These are phyloP conservation scores for Talaromyces nanjingensis DNA, from an alignment of 495 filamentous ascomycete genomes.

Conservation along the genomic window DNA sequence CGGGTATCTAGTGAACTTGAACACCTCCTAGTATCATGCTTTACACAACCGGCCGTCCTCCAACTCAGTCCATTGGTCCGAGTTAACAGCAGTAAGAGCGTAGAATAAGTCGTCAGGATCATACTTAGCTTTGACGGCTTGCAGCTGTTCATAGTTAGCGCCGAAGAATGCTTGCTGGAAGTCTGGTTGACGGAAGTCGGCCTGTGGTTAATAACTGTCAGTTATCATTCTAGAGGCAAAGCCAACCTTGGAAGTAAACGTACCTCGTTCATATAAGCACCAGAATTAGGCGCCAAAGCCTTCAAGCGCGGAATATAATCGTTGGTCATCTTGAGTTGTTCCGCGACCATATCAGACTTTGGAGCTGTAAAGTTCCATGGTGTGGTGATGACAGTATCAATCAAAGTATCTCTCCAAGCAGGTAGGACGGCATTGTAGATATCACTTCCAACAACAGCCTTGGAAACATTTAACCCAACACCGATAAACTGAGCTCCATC, in stretches of 20 bases:
- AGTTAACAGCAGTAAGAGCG: conserved; percentile 52
- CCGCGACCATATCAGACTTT: conserved; percentile 26
- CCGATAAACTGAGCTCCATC: conserved; percentile 42
- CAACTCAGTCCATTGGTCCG: conserved; percentile 44
- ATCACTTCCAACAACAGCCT: conserved; percentile 34
- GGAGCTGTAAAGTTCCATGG: conserved; percentile 36
- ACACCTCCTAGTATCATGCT: not conserved
- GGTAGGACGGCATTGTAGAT: conserved; percentile 49
- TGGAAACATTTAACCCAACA: conserved; percentile 11
- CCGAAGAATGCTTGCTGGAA: conserved; percentile 49
- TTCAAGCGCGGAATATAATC: conserved; percentile 19
- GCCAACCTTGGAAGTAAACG: too few species aligned
- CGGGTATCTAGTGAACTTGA: not conserved
- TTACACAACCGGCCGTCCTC: conserved; percentile 31
- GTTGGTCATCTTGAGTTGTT: conserved; percentile 17
- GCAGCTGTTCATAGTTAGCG: conserved; percentile 28
- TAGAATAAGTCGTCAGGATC: conserved; percentile 56
- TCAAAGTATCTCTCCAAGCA: conserved; percentile 50
- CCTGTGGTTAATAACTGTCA: not conserved
- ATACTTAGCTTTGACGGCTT: conserved; percentile 36
- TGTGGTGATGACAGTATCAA: conserved; percentile 32
- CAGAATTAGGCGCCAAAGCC: conserved; percentile 19
- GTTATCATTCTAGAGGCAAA: too few species aligned
- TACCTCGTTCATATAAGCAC: conserved; percentile 30
- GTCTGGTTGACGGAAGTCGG: conserved; percentile 41